Base-by-base conservation (phyloP, 2,329 filamentous ascomycete genomes). In the Phoma sp. region DNA sequence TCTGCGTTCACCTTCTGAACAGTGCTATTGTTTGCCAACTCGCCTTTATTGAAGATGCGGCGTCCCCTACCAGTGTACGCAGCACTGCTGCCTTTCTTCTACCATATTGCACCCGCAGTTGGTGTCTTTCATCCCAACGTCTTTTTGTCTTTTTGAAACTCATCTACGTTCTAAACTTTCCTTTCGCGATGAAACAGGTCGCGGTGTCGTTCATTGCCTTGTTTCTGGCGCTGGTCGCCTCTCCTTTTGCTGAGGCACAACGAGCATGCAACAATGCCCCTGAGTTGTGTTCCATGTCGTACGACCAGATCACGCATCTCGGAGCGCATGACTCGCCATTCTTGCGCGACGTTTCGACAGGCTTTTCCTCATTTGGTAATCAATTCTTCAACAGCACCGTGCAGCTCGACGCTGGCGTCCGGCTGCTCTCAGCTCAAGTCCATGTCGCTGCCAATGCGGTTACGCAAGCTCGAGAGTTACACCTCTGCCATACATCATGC, bases 231-330 rank as follows among this genome's bases (percentile, higher is more conserved):
- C 60, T 58, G 54, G 57, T 33, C 51, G 53, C 43, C 43, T 22
- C 40, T 39, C 47, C 43, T 35, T 33, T 50, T 15, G 43, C 41
- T 29, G 37, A 10, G 7, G 52, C 40, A 31, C 55, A 49, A 17
- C 58, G 59, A 50, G 84, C 85, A 24, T 94, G 90, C 82, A 93
- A 94, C 77, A 92, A 92, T 78, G 91, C 88, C 1, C 88, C 89
- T 0, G 75, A 80, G 35, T 83, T 94, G 15, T 94, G 91, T 80
- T 78, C 77, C 60, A 85, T 85, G 60, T 77, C 83, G 12, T 93
- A 93, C 78, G 86, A 85, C 74, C 84, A 87, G 57, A 82, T 94
- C 59, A 92, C 89, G 1, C 84, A 92, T 74, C 84, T 93, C 68
- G 89, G 89, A 22, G 88, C 88, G 21, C 89, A 92, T 76, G 84